A percentile compares a stretch with the other conserved stretches of the same genome.
phyloP scores from a whole-genome alignment of 306 rosid genomes.

The Senna tora region DNA sequence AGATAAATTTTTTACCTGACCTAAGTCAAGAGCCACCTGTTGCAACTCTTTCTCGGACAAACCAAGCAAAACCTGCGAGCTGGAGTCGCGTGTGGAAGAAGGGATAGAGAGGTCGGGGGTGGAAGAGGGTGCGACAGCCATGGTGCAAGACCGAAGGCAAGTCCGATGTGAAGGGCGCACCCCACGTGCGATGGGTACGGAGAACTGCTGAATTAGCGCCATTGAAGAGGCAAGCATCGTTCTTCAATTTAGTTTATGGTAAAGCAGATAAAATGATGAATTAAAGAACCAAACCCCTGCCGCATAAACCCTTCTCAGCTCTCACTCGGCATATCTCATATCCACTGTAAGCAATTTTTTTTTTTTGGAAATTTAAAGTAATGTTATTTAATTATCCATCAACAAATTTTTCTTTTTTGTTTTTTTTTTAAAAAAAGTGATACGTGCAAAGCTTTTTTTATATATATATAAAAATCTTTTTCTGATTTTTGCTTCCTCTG shows the following conservation, averaged over 20 bases:
- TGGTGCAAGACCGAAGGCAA: constrained; percentile 43
- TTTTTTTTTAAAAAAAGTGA: too few relatives aligned
- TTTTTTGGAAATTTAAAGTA: too few relatives aligned
- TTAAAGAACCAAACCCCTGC: not conserved
- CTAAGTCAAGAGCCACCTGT: constrained; percentile 69
- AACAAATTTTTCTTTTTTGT: too few relatives aligned
- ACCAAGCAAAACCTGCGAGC: constrained; percentile 74
- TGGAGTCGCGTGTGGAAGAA: constrained; percentile 46
- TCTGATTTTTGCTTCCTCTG: too few relatives aligned
- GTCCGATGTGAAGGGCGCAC: constrained; percentile 36
- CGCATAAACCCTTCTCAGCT: constrained; percentile 45
- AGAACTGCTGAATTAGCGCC: constrained; percentile 68
- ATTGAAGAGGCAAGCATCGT: constrained; percentile 57
- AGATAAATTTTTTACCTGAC: constrained; percentile 59
- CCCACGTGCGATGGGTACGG: constrained; percentile 67
- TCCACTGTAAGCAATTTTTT: too few relatives aligned
- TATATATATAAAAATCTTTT: too few relatives aligned
- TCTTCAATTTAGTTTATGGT: not conserved
- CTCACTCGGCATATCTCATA: too few relatives aligned
- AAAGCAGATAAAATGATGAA: constrained; percentile 24
- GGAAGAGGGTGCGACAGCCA: constrained; percentile 37
- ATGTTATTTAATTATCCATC: too few relatives aligned
- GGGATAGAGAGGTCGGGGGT: constrained; percentile 37
- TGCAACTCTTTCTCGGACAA: constrained; percentile 81
- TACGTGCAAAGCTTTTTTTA: too few relatives aligned